phyloP scores from a whole-genome alignment of 2,329 filamentous ascomycete genomes.

The Scleromitrula shiraiana region DNA sequence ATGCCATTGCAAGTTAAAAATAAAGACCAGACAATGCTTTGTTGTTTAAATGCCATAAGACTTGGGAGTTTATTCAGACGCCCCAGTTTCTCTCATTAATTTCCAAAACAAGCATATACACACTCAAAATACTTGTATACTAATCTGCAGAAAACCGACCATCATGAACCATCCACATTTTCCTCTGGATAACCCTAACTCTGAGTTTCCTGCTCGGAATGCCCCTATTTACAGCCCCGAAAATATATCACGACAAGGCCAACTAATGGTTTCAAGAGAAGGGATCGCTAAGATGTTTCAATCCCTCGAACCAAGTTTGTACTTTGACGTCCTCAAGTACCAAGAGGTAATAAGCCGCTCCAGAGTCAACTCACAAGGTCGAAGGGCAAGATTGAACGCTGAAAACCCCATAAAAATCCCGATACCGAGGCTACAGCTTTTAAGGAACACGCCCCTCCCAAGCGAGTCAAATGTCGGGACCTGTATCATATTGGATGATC shows the following conservation, averaged over 20 bases:
- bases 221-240: neutral
- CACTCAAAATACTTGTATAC: too few species aligned
- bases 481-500: neutral
- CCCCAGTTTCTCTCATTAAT: too few species aligned
- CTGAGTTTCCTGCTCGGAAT: neutral
- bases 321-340: neutral
- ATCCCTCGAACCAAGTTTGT: neutral
- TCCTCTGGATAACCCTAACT: neutral
- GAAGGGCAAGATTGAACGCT: too few species aligned
- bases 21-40: too few species aligned
- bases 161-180: neutral
- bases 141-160: too few species aligned
- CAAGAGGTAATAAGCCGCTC: neutral
- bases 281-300: neutral
- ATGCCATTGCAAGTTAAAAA: too few species aligned
- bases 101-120: too few species aligned
- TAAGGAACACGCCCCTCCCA: neutral
- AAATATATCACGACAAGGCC: slow-evolving; percentile 1
- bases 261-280: too few species aligned
- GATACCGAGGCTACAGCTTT: neutral
- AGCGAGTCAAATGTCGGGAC: slow-evolving; percentile 3
- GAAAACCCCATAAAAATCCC: too few species aligned
- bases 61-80: too few species aligned
- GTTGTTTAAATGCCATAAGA: too few species aligned
- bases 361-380: too few species aligned